A percentile compares a stretch with the other conserved stretches of the same genome.
These are phyloP conservation scores for Obba rivulosa DNA, from an alignment of 768 basidiomycete species.

Conservation along the genomic window DNA sequence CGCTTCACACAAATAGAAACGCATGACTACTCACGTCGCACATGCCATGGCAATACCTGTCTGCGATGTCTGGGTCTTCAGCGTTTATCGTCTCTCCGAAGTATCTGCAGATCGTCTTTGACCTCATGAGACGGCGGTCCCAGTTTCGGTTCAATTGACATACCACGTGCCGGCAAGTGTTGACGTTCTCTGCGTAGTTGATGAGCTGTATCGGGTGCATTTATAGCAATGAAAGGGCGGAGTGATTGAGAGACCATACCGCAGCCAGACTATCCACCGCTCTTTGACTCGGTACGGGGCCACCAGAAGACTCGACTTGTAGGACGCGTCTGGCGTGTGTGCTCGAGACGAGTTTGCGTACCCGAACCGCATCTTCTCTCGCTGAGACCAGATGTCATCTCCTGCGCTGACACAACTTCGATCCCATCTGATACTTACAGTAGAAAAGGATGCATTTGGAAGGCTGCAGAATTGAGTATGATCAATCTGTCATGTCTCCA, in stretches of 20 bases:
- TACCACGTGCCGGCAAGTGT: slow-evolving; percentile 69
- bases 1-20: background rate
- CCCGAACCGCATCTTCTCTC: slow-evolving; percentile 63
- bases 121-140: background rate
- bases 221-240: no score
- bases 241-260: slow-evolving; percentile 35
- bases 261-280: slow-evolving; percentile 57
- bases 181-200: slow-evolving; percentile 52
- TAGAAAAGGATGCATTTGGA: slow-evolving; percentile 82
- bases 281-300: slow-evolving; percentile 60
- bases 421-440: slow-evolving; percentile 47
- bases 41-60: slow-evolving; percentile 64
- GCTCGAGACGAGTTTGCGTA: slow-evolving; percentile 46
- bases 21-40: slow-evolving; percentile 57
- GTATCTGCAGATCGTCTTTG: slow-evolving; percentile 69
- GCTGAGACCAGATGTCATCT: slow-evolving; percentile 34
- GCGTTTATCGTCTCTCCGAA: slow-evolving; percentile 68
- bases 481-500: background rate
- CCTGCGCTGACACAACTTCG: no score
- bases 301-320: slow-evolving; percentile 38
- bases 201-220: slow-evolving; percentile 29
- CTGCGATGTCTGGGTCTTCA: slow-evolving; percentile 36
- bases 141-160: slow-evolving; percentile 18
- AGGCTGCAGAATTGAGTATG: slow-evolving; percentile 37
- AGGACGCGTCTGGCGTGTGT: slow-evolving; percentile 40